Percentiles rank a stretch among this genome's conserved stretches.
These are phyloP conservation scores for Gypsophila paniculata DNA, from an alignment of 179 eudicot species.

Conservation along the genomic window DNA sequence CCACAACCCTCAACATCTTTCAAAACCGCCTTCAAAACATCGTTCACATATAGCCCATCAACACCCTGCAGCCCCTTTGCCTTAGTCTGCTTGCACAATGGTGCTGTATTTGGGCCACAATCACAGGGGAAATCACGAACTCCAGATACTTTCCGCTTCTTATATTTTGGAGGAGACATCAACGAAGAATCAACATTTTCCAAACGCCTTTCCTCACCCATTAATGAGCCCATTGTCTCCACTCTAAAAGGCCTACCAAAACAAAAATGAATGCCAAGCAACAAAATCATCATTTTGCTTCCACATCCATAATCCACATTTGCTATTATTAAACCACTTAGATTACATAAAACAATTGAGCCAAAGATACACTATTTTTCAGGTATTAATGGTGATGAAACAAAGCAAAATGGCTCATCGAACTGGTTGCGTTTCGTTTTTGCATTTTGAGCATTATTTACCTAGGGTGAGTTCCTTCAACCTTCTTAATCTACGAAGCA, in stretches of 20 bases:
- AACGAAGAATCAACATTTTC: slow-evolving; percentile 25
- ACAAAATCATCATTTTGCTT: not conserved
- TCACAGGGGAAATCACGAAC: slow-evolving; percentile 55
- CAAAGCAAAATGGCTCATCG: too few species aligned
- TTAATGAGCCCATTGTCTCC: slow-evolving; percentile 28
- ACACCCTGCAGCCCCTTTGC: slow-evolving; percentile 20
- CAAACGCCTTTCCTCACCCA: slow-evolving; percentile 22
- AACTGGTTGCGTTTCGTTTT: too few species aligned
- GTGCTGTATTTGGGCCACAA: slow-evolving; percentile 39
- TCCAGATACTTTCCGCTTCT: slow-evolving; percentile 51
- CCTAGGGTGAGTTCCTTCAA: too few species aligned
- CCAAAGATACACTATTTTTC: too few species aligned
- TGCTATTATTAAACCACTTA: too few species aligned
- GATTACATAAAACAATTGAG: too few species aligned
- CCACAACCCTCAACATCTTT: slow-evolving; percentile 13
- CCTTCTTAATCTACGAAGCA: too few species aligned
- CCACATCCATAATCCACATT: not conserved
- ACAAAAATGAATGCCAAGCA: slow-evolving; percentile 3
- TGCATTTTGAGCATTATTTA: too few species aligned
- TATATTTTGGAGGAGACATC: slow-evolving; percentile 39
- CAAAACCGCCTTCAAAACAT: not conserved
- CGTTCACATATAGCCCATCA: slow-evolving; percentile 13
- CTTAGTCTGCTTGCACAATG: slow-evolving; percentile 2
- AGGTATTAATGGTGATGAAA: too few species aligned
- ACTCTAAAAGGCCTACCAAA: slow-evolving; percentile 1